Conservation (phyloP, 192 early-diverging fungal genomes). For the Coemansia sp. region DNA sequence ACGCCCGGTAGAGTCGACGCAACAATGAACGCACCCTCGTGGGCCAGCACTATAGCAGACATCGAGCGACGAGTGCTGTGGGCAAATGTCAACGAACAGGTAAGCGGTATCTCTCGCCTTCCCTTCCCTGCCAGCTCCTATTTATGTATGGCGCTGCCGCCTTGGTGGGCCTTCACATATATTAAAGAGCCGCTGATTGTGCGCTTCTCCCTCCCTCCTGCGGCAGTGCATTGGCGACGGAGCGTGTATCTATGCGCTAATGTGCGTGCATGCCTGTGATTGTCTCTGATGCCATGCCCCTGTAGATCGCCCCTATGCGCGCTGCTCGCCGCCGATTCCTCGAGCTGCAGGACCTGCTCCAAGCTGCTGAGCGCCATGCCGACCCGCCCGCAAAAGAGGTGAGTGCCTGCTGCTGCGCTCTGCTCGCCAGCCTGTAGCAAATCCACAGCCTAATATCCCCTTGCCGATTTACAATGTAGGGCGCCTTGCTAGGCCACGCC, state of each 20-base stretch:
- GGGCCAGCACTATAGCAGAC: slow-evolving; percentile 32
- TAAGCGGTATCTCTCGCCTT: slow-evolving; percentile 6
- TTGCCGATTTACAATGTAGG: slow-evolving; percentile 8
- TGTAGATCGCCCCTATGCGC: slow-evolving; percentile 34
- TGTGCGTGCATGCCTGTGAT: slow-evolving; percentile 3
- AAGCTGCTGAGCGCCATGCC: slow-evolving; percentile 14
- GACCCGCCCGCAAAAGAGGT: not conserved
- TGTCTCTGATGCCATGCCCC: not conserved
- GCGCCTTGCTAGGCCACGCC: slow-evolving; percentile 21
- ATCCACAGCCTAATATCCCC: not conserved
- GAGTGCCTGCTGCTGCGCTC: not conserved
- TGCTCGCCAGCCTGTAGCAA: not conserved
- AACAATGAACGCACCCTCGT: slow-evolving; percentile 15
- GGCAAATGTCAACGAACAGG: slow-evolving; percentile 27
- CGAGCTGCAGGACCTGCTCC: slow-evolving; percentile 37
- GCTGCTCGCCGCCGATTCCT: slow-evolving; percentile 37
- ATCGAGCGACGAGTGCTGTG: slow-evolving; percentile 40
- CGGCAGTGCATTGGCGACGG: slow-evolving; percentile 3
- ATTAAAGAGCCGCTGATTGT: slow-evolving; percentile 22
- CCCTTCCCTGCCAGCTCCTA: not conserved
- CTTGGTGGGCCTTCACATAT: slow-evolving; percentile 11
- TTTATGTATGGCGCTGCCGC: slow-evolving; percentile 4
- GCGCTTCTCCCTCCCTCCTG: slow-evolving; percentile 1
- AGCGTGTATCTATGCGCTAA: not conserved
- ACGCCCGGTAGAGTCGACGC: not conserved